Evolutionary conservation across 2,329 filamentous ascomycete genomes (phyloP), one percentile per base, ranked within the genome.

Genomic region (Neophaeococcomyces mojaviensis): DNA sequence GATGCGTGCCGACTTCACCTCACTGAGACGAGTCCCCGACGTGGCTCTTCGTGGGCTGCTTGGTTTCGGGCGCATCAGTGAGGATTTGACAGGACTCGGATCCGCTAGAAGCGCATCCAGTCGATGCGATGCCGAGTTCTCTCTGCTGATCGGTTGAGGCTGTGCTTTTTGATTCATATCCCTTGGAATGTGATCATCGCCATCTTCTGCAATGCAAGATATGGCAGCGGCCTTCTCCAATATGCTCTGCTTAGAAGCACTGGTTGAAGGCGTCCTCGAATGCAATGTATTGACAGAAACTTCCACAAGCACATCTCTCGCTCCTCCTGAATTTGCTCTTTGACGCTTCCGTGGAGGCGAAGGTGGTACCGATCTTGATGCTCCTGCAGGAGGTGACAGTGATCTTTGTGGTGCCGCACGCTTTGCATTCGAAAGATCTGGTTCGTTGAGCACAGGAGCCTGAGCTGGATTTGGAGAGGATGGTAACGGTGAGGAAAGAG

Each of bases 131-230:
- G 50, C 39, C 13, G 48, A 46, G 13, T 35, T 52, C 48, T 19
- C 42, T 38, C 32, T 48, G 39, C 4, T 44, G 39, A 34, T 49
- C 49, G 9, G 41, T 47, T 4, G 44, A 35, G 13, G 15, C 28
- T 15, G 39, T 44, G 13, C 43, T 45, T 13, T 53, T 44, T 19
- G 51, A 37, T 8, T 43, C 10, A 26, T 52, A 51, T 26, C 40
- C 12, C n/a, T 38, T 33, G 15, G 4, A 16, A 4, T 6, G 22
- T 50, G 38, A 31, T 59, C 56, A 40, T 68, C 68, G 1, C 73
- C 72, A 53, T 78, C 74, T 49, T 79, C 75, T 2, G 73, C 67
- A 28, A 78, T 53, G 5, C 56, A 58, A 20, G 64, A 63, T 50
- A 77, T 67, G 5, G 64, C 66, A n/a, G 28, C 37, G 4, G 24